Base-by-base conservation (phyloP, 2,329 filamentous ascomycete species). In the Colletotrichum sp. region DNA sequence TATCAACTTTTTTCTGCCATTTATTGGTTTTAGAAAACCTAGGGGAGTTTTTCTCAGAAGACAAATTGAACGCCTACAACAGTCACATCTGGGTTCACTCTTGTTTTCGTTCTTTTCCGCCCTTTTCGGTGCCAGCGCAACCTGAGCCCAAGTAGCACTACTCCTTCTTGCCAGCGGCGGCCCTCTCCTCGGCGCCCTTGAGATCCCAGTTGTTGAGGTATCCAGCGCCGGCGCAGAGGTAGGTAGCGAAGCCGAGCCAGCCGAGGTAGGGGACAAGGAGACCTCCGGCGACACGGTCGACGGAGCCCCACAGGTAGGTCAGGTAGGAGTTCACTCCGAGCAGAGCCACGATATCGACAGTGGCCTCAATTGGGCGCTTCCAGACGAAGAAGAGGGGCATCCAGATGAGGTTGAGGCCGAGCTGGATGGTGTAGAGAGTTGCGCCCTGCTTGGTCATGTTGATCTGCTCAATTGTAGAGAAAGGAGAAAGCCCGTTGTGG, bases 341-440 rank as follows among this genome's bases (percentile, higher is more conserved):
- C 10, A 98, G 88, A 1, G 93, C 89, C 32, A 95, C 85, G 67
- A 98, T 93, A 83, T 98, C 95, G 32, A 90, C 89, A 8, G 95
- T 92, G 5, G 96, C 96, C 81, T 92, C 91, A 68, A 93, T 89
- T 2, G 96, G 95, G 18, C 92, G 91, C 78, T 93, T 93, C 67
- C 93, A 82, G n/a, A 91, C 90, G 83, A 98, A 98, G 90, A 98
- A 98, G 13, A 98, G 90, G 15, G 96, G 96, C 91, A 96, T 98
- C 95, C 95, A 99, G 70, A 93, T 85, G 34, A 98, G 88, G 84
- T 98, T 98, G 68, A 98, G 89, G 13, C 90, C 94, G 8, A 98
- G 92, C 86, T 98, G 96, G 76, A 96, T 88, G 3, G 94, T 95
- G 88, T 98, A 98, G 34, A 98, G 89, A 0, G 94, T 95, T 74